Evolutionary conservation across 2,329 filamentous ascomycete genomes (phyloP).

Genomic region (Botrytis aclada): DNA sequence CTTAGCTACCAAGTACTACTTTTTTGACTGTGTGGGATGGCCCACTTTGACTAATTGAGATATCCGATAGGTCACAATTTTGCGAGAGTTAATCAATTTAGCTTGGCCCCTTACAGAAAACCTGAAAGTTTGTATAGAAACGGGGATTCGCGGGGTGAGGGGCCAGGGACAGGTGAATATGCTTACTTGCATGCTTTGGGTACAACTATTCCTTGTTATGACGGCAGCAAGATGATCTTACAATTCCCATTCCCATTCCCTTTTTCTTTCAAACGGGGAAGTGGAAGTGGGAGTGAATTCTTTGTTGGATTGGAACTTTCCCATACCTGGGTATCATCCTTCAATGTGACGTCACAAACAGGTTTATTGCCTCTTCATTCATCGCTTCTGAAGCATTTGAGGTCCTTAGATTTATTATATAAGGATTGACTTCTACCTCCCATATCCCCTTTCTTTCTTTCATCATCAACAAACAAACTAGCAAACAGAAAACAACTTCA

Average conservation of each 20-base stretch:
- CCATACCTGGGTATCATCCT: not conserved
- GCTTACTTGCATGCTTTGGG: not conserved
- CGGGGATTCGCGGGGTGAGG: conserved; percentile 2
- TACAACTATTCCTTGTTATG: conserved; percentile 4
- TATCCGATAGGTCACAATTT: not conserved
- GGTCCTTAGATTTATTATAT: not conserved
- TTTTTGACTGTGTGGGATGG: not conserved
- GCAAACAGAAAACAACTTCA: not conserved
- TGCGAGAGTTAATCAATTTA: not conserved
- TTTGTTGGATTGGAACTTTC: not conserved
- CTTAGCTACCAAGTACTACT: not conserved
- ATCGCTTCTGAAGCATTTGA: not conserved
- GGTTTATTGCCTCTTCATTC: conserved; percentile 3
- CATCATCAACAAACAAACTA: not conserved
- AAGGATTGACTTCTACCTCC: conserved; percentile 1
- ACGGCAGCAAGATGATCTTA: not conserved
- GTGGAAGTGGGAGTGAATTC: not conserved
- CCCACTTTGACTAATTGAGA: not conserved
- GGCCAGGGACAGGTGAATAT: not conserved
- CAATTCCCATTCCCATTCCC: not conserved
- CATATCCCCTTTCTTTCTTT: not conserved
- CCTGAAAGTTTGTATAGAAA: not conserved
- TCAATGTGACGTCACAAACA: conserved; percentile 11
- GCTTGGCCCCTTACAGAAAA: conserved; percentile 15
- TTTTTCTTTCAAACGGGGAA: not conserved